Evolutionary conservation across 1,139 yeast species (phyloP), one percentile per base, ranked within the genome.

Genomic region (Oligophagozyma castellii): DNA sequence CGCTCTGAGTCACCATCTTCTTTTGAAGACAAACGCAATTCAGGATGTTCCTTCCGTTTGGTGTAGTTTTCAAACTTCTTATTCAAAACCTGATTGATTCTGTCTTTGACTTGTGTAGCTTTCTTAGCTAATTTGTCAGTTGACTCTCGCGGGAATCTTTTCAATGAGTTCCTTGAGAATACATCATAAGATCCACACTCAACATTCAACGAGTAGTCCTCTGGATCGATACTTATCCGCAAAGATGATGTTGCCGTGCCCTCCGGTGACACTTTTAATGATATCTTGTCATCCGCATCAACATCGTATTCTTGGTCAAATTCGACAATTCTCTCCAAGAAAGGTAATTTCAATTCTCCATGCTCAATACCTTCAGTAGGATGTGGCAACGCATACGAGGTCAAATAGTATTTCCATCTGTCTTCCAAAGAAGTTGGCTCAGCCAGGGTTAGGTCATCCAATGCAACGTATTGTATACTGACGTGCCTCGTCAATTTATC

Each of bases 321-420:
- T 27, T 70, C 79, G 32, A 73, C 54, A 30, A 69, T 69, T 7
- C 74, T 60, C 40, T 71, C 76, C 33, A 77, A 58, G 52, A 81
- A 80, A 27, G 94, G 93, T 59, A 78, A 62, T 35, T 65, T 65
- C 32, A 83, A 65, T 37, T 70, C 72, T 19, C 79, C 73, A n/a
- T 81, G 73, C n/a, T 86, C 75, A 14, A 92, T 79, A 19, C 96
- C 96, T 55, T 89, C 98, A 2, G 99, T 89, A 23, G 98, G 96
- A 44, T 83, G 93, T 5, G 94, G 78, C 81, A 89, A 78, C 28
- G 89, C 70, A 54, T 78, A 89, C 28, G 93, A 79, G 0, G 96
- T 89, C 31, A 89, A 68, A 49, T 92, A 89, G 55, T 89, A 86
- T 51, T 83, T 86, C 77, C 94, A 92, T 43, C 69, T 70, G 38